Conservation (phyloP, 306 rosid species). For the Dicorynia guianensis region DNA sequence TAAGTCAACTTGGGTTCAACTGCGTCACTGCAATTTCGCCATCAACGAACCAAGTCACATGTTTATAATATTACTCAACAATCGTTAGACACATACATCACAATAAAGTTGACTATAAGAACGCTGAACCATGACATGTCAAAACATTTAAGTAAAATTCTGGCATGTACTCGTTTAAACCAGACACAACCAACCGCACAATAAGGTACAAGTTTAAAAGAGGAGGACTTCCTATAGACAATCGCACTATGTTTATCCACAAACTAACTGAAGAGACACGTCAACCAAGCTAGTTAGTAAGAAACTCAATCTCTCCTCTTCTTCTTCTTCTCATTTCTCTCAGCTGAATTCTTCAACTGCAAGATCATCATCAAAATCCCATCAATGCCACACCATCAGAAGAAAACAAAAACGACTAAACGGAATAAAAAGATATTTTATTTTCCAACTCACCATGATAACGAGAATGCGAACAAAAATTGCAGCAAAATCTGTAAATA, state of each 20-base stretch:
- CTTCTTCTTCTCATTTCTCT: conserved; percentile 71
- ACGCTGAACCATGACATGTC: not conserved
- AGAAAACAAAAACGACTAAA: not conserved
- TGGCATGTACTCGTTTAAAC: not conserved
- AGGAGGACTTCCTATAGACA: not conserved
- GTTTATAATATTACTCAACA: not conserved
- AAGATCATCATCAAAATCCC: conserved; percentile 1
- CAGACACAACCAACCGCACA: conserved; percentile 25
- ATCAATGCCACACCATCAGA: not conserved
- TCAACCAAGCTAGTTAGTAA: not conserved
- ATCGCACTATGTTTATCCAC: not conserved
- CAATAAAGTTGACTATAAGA: not conserved
- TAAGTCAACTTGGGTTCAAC: too few species aligned
- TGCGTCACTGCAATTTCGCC: too few species aligned
- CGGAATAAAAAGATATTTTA: not conserved
- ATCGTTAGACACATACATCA: not conserved
- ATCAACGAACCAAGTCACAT: too few species aligned
- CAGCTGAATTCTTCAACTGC: conserved; percentile 69
- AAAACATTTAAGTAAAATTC: not conserved
- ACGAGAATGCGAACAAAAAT: conserved; percentile 77
- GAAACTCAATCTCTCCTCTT: conserved; percentile 58
- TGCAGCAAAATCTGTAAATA: conserved; percentile 79
- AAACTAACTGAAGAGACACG: not conserved
- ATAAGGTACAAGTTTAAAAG: not conserved
- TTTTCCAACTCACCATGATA: conserved; percentile 61